These are phyloP conservation scores for Pleurotus sapidus DNA, from an alignment of 768 basidiomycete genomes.

Conservation along the genomic window DNA sequence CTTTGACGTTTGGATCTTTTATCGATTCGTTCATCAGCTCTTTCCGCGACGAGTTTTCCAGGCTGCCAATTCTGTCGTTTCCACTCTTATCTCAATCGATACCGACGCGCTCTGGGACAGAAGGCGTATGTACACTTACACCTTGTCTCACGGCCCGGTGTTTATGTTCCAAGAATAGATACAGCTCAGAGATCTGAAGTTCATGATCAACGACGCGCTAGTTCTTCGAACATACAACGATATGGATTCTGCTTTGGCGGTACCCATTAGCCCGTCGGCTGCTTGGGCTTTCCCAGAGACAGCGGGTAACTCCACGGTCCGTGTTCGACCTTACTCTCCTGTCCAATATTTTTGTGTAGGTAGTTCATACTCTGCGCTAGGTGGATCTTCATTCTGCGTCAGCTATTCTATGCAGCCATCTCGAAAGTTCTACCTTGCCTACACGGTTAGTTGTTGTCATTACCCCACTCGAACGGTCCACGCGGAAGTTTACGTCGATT, in stretches of 20 bases:
- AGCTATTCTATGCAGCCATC: slow-evolving; percentile 54
- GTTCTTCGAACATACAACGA: slow-evolving; percentile 51
- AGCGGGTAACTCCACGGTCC: slow-evolving; percentile 7
- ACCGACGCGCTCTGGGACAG: slow-evolving; percentile 24
- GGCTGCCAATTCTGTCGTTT: slow-evolving; percentile 55
- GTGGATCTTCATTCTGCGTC: slow-evolving; percentile 46
- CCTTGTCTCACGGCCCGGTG: slow-evolving; percentile 7
- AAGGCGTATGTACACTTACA: slow-evolving; percentile 38
- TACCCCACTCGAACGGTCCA: neutral
- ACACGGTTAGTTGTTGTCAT: slow-evolving; percentile 39
- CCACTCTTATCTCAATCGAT: slow-evolving; percentile 50
- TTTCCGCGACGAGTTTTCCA: slow-evolving; percentile 67
- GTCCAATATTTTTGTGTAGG: no score
- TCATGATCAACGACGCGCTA: slow-evolving; percentile 60
- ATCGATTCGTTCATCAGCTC: slow-evolving; percentile 52
- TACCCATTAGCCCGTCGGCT: slow-evolving; percentile 29
- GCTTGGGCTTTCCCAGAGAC: neutral
- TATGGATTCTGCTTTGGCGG: slow-evolving; percentile 37
- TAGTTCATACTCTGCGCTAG: neutral
- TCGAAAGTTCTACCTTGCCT: slow-evolving; percentile 59
- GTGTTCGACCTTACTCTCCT: no score
- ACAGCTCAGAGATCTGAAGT: slow-evolving; percentile 35
- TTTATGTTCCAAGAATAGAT: slow-evolving; percentile 12
- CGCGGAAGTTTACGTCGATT: neutral
- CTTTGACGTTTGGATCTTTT: slow-evolving; percentile 64